phyloP scores from a whole-genome alignment of 2,329 filamentous ascomycete genomes.

The Cercospora zeae-maydis region DNA sequence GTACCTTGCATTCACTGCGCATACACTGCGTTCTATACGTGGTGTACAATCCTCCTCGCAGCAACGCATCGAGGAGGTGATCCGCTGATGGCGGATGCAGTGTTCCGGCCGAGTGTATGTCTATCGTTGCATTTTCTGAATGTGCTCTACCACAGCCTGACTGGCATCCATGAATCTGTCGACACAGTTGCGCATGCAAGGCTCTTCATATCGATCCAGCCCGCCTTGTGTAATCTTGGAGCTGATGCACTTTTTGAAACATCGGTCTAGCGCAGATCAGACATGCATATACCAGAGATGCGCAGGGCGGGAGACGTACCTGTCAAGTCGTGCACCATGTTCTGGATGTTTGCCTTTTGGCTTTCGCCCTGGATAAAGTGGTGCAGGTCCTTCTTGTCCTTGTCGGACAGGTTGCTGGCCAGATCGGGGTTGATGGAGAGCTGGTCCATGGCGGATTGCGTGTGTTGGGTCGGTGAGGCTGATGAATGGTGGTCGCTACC shows the following conservation, averaged over 20 bases:
- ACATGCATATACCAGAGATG: slow-evolving; percentile 52
- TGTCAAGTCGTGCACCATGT: slow-evolving; percentile 25
- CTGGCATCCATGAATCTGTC: slow-evolving; percentile 91
- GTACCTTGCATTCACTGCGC: neutral
- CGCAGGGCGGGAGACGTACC: slow-evolving; percentile 40
- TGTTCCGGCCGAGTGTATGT: neutral
- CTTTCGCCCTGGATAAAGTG: slow-evolving; percentile 80
- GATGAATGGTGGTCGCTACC: neutral
- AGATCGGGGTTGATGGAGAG: slow-evolving; percentile 29
- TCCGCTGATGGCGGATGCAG: neutral
- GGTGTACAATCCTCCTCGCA: slow-evolving; percentile 15
- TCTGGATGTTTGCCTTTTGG: slow-evolving; percentile 73
- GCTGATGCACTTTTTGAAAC: slow-evolving; percentile 93
- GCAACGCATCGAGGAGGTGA: neutral
- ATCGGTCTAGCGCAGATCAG: slow-evolving; percentile 40
- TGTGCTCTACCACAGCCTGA: slow-evolving; percentile 75
- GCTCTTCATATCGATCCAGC: slow-evolving; percentile 74
- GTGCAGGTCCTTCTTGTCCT: slow-evolving; percentile 72
- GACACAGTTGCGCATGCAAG: slow-evolving; percentile 87
- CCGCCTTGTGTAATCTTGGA: slow-evolving; percentile 65
- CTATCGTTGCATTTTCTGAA: slow-evolving; percentile 57
- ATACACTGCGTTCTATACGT: slow-evolving; percentile 3
- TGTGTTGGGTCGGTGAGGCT: neutral
- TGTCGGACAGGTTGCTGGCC: slow-evolving; percentile 30
- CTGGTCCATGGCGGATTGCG: slow-evolving; percentile 27